A percentile compares a stretch with the other conserved stretches of the same genome.
These are phyloP conservation scores for Cucurbita maxima DNA, from an alignment of 306 rosid genomes.

Conservation along the genomic window DNA sequence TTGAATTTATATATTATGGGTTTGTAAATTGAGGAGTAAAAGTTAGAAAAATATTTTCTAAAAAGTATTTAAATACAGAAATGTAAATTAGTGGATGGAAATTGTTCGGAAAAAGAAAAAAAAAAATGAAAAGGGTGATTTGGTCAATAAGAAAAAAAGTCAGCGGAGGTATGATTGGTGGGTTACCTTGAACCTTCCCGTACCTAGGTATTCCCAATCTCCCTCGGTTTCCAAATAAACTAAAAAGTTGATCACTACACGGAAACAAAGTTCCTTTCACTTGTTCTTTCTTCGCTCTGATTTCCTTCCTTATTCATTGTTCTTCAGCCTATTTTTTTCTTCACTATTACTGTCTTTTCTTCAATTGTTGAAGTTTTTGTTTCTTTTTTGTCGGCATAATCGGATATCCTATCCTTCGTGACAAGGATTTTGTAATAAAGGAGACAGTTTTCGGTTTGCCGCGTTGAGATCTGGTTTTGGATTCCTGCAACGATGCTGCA, in stretches of 20 bases:
- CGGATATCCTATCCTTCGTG: neutral
- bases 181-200: neutral
- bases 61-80: no score
- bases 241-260: neutral
- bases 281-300: neutral
- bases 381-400: neutral
- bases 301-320: neutral
- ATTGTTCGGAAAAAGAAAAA: neutral
- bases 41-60: no score
- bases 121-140: neutral
- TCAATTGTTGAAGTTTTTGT: neutral
- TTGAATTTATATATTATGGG: no score
- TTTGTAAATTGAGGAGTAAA: no score
- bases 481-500: slow-evolving; percentile 19
- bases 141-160: neutral
- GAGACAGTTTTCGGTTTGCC: neutral
- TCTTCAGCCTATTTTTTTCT: neutral
- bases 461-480: slow-evolving; percentile 7
- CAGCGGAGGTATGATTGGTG: neutral
- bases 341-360: neutral
- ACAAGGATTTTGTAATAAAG: neutral
- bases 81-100: neutral
- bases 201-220: neutral
- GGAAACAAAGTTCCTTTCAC: neutral
- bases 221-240: neutral